A percentile compares a stretch with the other conserved stretches of the same genome.
These are phyloP conservation scores for Cicer yamashitae DNA, from an alignment of 306 rosid species.

Conservation along the genomic window DNA sequence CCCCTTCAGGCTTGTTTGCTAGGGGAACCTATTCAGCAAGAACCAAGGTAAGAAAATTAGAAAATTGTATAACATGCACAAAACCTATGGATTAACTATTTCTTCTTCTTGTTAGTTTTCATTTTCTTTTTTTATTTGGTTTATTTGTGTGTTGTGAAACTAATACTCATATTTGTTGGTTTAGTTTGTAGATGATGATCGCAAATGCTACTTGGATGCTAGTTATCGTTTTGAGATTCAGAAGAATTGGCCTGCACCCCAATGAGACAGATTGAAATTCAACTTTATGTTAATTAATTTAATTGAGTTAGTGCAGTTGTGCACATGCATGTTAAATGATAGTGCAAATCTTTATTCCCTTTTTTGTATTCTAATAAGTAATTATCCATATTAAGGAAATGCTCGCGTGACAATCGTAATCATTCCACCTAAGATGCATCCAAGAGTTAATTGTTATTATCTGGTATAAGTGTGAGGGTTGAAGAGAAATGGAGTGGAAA, in stretches of 20 bases:
- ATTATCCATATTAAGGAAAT: conserved; percentile 23
- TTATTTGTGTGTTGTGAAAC: neutral
- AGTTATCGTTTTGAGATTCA: conserved; percentile 82
- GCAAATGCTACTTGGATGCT: conserved; percentile 79
- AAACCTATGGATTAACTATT: neutral
- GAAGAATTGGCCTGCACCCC: conserved; percentile 73
- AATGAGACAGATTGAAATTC: conserved; percentile 52
- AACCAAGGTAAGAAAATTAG: conserved; percentile 64
- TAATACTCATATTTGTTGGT: conserved; percentile 16
- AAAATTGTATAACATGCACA: conserved; percentile 28
- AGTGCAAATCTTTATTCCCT: conserved; percentile 18
- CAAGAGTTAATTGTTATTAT: conserved; percentile 35
- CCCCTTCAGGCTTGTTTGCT: conserved; percentile 81
- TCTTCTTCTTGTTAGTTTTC: neutral
- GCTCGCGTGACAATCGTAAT: conserved; percentile 39
- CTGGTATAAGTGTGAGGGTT: conserved; percentile 36
- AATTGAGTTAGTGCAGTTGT: conserved; percentile 30
- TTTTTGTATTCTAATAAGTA: conserved; percentile 32
- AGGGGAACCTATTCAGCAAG: conserved; percentile 84
- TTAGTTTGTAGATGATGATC: conserved; percentile 94
- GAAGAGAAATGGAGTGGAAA: conserved; percentile 40
- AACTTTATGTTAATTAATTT: conserved; percentile 38
- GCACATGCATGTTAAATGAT: conserved; percentile 48
- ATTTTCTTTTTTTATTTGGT: neutral
- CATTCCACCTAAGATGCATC: conserved; percentile 40